phyloP scores from a whole-genome alignment of 202 grass and related monocot species.

The Thinopyrum obtusiflorum region DNA sequence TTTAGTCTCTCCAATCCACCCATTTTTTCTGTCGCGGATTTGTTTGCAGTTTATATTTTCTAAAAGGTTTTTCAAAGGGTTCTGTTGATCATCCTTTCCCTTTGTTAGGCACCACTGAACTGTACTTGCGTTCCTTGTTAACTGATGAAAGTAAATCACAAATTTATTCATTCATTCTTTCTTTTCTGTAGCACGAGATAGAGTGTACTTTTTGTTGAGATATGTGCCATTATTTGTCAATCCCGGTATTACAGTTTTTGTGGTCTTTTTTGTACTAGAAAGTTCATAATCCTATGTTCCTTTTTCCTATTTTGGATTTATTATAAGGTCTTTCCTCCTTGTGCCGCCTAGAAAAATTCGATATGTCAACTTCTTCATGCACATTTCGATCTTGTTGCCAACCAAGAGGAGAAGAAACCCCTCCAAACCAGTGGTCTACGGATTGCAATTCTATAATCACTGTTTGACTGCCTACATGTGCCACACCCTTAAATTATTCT shows the following conservation, averaged over 20 bases:
- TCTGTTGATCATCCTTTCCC: not conserved
- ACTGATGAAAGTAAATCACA: not conserved
- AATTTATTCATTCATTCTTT: not conserved
- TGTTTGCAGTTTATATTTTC: not conserved
- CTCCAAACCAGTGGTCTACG: constrained; percentile 7
- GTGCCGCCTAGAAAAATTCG: not conserved
- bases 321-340: not conserved
- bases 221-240: not conserved
- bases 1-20: not conserved
- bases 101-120: not conserved
- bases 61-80: not conserved
- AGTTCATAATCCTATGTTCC: not conserved
- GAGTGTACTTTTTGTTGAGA: not conserved
- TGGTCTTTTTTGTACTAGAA: not conserved
- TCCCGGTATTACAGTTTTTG: not conserved
- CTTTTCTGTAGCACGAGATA: not conserved
- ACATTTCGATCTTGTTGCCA: constrained; percentile 27
- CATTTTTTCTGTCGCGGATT: not conserved
- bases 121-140: not conserved
- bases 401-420: not conserved
- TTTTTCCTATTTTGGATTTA: not conserved
- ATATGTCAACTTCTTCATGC: constrained; percentile 5
- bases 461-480: constrained; percentile 52
- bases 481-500: constrained; percentile 16
- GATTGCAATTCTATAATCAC: constrained; percentile 39